Percentiles rank a stretch among this genome's conserved stretches.
phyloP scores from a whole-genome alignment of 108 stramenopile species.

The Skeletonema grethae region DNA sequence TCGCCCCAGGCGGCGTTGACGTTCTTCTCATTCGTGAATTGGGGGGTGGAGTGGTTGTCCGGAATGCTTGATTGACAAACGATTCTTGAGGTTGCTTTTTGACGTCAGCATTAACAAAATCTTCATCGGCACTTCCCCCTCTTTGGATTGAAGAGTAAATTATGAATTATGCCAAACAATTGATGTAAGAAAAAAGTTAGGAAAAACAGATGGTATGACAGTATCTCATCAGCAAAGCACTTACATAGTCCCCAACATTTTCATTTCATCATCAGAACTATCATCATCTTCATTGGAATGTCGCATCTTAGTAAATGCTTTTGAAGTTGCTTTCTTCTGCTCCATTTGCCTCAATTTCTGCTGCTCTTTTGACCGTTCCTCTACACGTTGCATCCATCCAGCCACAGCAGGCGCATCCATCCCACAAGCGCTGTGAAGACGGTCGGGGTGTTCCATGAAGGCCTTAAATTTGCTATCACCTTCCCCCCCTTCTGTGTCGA shows the following conservation, averaged over 20 bases:
- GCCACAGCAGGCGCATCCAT: slow-evolving; percentile 27
- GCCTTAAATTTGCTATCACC: slow-evolving; percentile 29
- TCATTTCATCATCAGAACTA: slow-evolving; percentile 6
- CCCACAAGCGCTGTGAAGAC: slow-evolving; percentile 10
- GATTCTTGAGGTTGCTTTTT: slow-evolving; percentile 5
- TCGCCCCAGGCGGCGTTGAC: slow-evolving; percentile 27
- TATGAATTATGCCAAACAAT: neutral
- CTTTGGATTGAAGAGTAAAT: neutral
- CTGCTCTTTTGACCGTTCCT: slow-evolving; percentile 23
- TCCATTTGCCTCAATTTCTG: slow-evolving; percentile 21
- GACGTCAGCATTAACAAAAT: slow-evolving; percentile 1
- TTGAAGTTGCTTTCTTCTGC: slow-evolving; percentile 4
- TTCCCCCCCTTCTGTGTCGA: slow-evolving; percentile 38
- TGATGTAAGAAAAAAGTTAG: neutral
- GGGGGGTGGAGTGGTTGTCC: slow-evolving; percentile 34
- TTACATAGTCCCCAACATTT: slow-evolving; percentile 8
- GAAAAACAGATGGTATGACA: neutral
- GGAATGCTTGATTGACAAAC: slow-evolving; percentile 3
- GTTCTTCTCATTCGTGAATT: slow-evolving; percentile 22
- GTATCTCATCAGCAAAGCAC: neutral
- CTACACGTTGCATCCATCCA: slow-evolving; percentile 44
- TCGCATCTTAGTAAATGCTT: neutral
- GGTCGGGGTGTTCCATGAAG: slow-evolving; percentile 16
- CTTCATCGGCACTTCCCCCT: slow-evolving; percentile 9
- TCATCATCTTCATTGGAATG: neutral